Evolutionary conservation across 2,329 filamentous ascomycete genomes (phyloP), one percentile per base, ranked within the genome.

Genomic region (Exophiala viscosa): DNA sequence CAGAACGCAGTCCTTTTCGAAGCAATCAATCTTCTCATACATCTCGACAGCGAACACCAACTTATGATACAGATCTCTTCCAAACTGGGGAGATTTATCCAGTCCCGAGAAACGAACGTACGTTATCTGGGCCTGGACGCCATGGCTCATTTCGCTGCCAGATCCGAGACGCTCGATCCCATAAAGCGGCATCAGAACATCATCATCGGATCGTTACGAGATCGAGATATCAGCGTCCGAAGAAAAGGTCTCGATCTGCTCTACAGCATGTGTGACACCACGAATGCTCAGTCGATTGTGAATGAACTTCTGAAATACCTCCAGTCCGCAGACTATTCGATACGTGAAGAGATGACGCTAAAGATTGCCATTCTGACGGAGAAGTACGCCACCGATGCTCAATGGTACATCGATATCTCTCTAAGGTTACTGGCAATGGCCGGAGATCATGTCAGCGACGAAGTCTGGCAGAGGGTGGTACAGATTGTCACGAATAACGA

Each of bases 401-500:
- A 97, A 74, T 99, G 93, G 93, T 99, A 99, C 70, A 95, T 99
- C 58, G 92, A 99, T 67, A 96, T 97, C 62, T 96, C 93, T 9
- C 78, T 99, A 61, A 85, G 92, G 50, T 81, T 99, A 47, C 91
- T 99, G 54, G 90, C 92, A 53, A 91, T 97, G 83, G 93, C 95
- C 2, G 93, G 93, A 61, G 93, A 99, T 66, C 93, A 99, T 69
- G 92, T 99, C 62, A 97, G 92, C 70, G 95, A 99, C 59, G 93
- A 99, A 72, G 93, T 99, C 14, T 99, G 93, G 93, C 93, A 99
- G 69, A 85, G 93, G 63, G 92, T 99, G 50, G 96, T 96, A 58
- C 93, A 99, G 69, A 97, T 99, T 63, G 91, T 97, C 54, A 97
- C 93, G 49, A 99, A 99, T 76, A 99, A 99, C 70, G 93, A 99